Evolutionary conservation across 805 yeast species (phyloP).

Genomic region (Saturnispora gosingensis): DNA sequence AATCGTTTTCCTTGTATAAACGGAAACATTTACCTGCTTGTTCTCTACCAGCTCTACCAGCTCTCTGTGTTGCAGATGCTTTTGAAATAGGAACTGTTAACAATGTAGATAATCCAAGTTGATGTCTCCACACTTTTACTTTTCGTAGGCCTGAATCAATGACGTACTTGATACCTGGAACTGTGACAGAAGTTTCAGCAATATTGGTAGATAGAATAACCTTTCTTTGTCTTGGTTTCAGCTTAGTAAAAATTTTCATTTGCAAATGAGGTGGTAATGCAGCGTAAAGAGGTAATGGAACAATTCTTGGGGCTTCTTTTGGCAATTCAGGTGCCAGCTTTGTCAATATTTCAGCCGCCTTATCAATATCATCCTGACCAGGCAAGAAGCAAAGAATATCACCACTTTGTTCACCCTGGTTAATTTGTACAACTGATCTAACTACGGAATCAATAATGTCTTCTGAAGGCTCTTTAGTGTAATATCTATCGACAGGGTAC

Average conservation of each 20-base stretch:
- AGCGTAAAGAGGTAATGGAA: conserved; percentile 84
- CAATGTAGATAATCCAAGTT: conserved; percentile 83
- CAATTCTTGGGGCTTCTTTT: conserved; percentile 62
- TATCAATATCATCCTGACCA: conserved; percentile 97
- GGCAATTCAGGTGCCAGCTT: conserved; percentile 59
- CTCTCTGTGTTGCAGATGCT: conserved; percentile 90
- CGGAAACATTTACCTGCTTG: conserved; percentile 95
- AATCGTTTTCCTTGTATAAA: conserved; percentile 69
- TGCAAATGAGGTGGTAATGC: conserved; percentile 85
- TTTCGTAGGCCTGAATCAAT: conserved; percentile 89
- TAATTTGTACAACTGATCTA: conserved; percentile 67
- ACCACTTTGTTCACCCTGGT: conserved; percentile 72
- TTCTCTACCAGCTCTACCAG: conserved; percentile 99
- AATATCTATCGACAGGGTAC: conserved; percentile 71
- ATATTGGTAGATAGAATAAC: conserved; percentile 89
- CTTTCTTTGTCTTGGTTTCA: conserved; percentile 64
- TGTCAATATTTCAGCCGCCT: conserved; percentile 54
- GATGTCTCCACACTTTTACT: conserved; percentile 92
- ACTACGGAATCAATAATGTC: conserved; percentile 78
- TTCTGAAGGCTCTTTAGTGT: conserved; percentile 54
- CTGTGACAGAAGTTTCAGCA: conserved; percentile 96
- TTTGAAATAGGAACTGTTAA: conserved; percentile 87
- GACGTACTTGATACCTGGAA: conserved; percentile 88
- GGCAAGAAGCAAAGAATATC: conserved; percentile 89
- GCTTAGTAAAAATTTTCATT: conserved; percentile 61